Percentiles rank a stretch among this genome's conserved stretches.
Conservation (phyloP, 1,284 basidiomycete species). For the Anthracocystis panici-leucophaei region DNA sequence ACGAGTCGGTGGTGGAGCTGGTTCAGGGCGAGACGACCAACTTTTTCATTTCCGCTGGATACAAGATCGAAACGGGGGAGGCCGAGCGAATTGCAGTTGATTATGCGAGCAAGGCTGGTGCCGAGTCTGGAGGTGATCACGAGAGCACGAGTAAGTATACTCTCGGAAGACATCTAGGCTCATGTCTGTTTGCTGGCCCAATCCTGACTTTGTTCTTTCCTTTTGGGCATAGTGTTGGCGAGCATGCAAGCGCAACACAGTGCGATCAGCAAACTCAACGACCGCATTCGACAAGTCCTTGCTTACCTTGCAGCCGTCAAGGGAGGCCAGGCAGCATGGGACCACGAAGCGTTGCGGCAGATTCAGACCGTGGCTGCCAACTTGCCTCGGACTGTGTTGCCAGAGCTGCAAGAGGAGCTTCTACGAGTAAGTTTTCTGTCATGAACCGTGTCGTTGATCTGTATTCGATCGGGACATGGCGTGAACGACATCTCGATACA, state of each 20-base stretch:
- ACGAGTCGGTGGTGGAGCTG: constrained; percentile 61
- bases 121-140: constrained; percentile 78
- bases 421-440: constrained; percentile 32
- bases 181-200: neutral
- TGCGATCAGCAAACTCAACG: constrained; percentile 94
- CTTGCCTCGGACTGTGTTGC: constrained; percentile 46
- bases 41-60: constrained; percentile 81
- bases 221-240: constrained; percentile 78
- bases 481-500: constrained; percentile 5
- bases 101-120: constrained; percentile 86
- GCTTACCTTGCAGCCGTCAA: constrained; percentile 74
- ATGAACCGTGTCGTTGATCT: neutral
- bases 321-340: constrained; percentile 34
- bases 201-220: neutral
- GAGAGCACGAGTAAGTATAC: constrained; percentile 71
- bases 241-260: constrained; percentile 90
- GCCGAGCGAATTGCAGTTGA: constrained; percentile 98
- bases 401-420: constrained; percentile 55
- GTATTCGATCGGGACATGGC: neutral
- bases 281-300: constrained; percentile 84
- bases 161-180: neutral
- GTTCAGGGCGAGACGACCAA: constrained; percentile 39
- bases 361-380: constrained; percentile 86
- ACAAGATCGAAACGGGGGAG: constrained; percentile 94
- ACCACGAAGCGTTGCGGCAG: constrained; percentile 82